Percentiles rank a stretch among this genome's conserved stretches.
Conservation (phyloP, 169 alveolate genomes). For the Plasmodium fragile region DNA sequence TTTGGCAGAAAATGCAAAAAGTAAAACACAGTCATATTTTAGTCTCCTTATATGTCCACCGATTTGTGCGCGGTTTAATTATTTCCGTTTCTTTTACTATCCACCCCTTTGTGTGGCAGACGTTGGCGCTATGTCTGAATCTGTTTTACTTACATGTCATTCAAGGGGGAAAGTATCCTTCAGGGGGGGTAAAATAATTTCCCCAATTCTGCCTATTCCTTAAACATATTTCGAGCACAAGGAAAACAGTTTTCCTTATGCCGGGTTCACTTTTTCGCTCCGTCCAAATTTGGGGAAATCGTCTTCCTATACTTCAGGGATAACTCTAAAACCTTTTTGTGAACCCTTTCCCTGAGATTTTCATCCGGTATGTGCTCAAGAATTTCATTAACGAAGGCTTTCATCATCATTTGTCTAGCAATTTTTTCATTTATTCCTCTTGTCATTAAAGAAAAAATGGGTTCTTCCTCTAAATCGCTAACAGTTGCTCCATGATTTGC, state of each 20-base stretch:
- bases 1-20: background rate
- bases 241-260: background rate
- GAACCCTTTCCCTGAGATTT: slow-evolving; percentile 45
- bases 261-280: background rate
- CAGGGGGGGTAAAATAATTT: background rate
- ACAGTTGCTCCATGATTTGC: slow-evolving; percentile 83
- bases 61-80: background rate
- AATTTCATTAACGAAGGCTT: slow-evolving; percentile 76
- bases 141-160: background rate
- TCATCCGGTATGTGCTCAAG: slow-evolving; percentile 68
- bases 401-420: slow-evolving; percentile 78
- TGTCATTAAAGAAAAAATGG: slow-evolving; percentile 79
- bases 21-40: background rate
- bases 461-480: slow-evolving; percentile 81
- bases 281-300: background rate
- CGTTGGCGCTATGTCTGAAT: background rate
- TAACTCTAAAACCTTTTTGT: slow-evolving; percentile 35
- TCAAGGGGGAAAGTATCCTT: background rate
- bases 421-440: slow-evolving; percentile 75
- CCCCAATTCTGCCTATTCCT: background rate
- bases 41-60: background rate
- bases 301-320: slow-evolving; percentile 32
- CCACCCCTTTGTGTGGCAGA: background rate
- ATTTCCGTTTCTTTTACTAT: background rate
- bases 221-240: background rate